Evolutionary conservation across 192 early-diverging fungal genomes (phyloP).

Genomic region (Geosiphon pyriformis): DNA sequence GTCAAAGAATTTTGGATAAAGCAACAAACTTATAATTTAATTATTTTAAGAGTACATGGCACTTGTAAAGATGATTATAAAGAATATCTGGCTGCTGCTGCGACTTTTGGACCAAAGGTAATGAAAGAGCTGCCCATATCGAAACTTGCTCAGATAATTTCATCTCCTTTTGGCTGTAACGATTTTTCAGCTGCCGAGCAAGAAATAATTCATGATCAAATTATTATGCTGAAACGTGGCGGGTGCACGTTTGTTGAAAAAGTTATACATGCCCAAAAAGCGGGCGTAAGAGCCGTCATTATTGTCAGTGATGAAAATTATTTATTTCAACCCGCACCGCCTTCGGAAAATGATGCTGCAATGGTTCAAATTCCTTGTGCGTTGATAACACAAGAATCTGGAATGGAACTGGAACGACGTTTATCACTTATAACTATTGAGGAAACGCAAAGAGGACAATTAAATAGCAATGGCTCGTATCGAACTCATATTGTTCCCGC

Average conservation of each 20-base stretch:
- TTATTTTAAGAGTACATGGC: not conserved
- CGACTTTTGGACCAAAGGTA: conserved; percentile 23
- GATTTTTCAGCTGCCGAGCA: conserved; percentile 28
- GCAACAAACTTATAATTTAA: conserved; percentile 17
- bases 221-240: conserved; percentile 38
- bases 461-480: not conserved
- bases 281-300: conserved; percentile 37
- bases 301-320: conserved; percentile 33
- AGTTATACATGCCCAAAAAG: conserved; percentile 37
- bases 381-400: conserved; percentile 15
- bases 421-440: not conserved
- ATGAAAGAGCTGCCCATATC: not conserved
- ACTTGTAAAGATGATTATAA: not conserved
- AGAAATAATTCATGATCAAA: conserved; percentile 25
- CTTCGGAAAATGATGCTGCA: not conserved
- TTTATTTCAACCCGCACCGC: conserved; percentile 22
- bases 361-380: conserved; percentile 12
- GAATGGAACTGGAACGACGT: not conserved
- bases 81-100: conserved; percentile 3
- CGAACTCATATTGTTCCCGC: not conserved
- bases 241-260: conserved; percentile 42
- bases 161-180: conserved; percentile 31
- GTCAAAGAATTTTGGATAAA: conserved; percentile 20
- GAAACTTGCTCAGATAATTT: conserved; percentile 14
- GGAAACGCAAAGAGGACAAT: not conserved